Percentiles rank a stretch among this genome's conserved stretches.
phyloP scores from a whole-genome alignment of 2,329 filamentous ascomycete genomes.

The Alternaria tenuissima region DNA sequence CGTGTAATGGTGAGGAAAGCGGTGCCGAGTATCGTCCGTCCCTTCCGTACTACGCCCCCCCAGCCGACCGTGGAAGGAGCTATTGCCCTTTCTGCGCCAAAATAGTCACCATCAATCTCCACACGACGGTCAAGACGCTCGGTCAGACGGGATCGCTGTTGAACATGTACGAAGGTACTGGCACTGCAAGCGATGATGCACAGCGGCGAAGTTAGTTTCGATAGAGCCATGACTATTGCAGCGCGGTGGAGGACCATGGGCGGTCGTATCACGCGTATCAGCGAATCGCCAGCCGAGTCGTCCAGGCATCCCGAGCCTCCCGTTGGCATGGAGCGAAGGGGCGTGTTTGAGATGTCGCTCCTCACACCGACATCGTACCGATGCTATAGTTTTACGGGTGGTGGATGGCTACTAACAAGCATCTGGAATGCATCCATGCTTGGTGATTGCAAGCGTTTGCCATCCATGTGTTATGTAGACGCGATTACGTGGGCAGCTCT shows the following conservation, averaged over 20 bases:
- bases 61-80: slow-evolving; percentile 27
- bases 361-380: slow-evolving; percentile 18
- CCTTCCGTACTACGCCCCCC: slow-evolving; percentile 35
- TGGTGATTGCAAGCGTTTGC: slow-evolving; percentile 6
- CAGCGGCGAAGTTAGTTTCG: slow-evolving; percentile 17
- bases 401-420: slow-evolving; percentile 21
- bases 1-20: slow-evolving; percentile 23
- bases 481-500: slow-evolving; percentile 28
- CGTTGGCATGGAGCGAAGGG: slow-evolving; percentile 20
- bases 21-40: slow-evolving; percentile 35
- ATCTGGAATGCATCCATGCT: slow-evolving; percentile 14
- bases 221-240: slow-evolving; percentile 24
- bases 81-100: slow-evolving; percentile 29
- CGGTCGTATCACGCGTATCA: slow-evolving; percentile 15
- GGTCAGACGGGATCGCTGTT: slow-evolving; percentile 24
- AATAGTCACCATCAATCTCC: slow-evolving; percentile 40
- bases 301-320: slow-evolving; percentile 18
- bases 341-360: slow-evolving; percentile 26
- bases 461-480: slow-evolving; percentile 14
- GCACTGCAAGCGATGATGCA: slow-evolving; percentile 25
- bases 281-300: slow-evolving; percentile 12
- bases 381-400: slow-evolving; percentile 11
- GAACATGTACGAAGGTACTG: slow-evolving; percentile 4
- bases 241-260: slow-evolving; percentile 5
- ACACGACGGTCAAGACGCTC: slow-evolving; percentile 29